Evolutionary conservation across 169 alveolate species (phyloP).

Genomic region (Toxoplasma gondii): DNA sequence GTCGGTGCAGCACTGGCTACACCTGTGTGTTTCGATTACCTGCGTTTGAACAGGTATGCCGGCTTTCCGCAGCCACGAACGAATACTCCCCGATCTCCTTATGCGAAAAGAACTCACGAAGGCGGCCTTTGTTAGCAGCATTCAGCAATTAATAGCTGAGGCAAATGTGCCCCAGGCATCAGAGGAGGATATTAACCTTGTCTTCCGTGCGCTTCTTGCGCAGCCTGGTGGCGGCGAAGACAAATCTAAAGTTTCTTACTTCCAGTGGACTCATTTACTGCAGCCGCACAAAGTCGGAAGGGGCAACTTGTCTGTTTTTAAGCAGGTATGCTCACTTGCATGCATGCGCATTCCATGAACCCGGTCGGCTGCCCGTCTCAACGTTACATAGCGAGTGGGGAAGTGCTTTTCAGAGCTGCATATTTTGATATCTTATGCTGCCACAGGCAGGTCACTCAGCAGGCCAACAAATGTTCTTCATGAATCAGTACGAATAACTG

Average conservation of each 20-base stretch:
- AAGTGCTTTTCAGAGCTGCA: too few species aligned
- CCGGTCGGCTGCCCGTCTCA: too few species aligned
- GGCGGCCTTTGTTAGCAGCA: not conserved
- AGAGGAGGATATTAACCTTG: not conserved
- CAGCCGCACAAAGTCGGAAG: slow-evolving; percentile 28
- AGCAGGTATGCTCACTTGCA: not conserved
- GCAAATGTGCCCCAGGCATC: not conserved
- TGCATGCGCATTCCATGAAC: not conserved
- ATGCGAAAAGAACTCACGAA: not conserved
- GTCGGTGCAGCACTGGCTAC: too few species aligned
- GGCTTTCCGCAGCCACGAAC: not conserved
- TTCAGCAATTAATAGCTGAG: not conserved
- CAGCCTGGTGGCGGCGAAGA: slow-evolving; percentile 38
- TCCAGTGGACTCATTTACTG: slow-evolving; percentile 30
- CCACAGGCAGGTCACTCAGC: too few species aligned
- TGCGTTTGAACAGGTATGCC: not conserved
- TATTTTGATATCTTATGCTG: too few species aligned
- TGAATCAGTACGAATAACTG: too few species aligned
- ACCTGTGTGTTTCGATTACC: not conserved
- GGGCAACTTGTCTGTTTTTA: not conserved
- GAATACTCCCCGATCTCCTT: not conserved
- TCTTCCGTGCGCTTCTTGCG: not conserved
- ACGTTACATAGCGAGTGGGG: too few species aligned
- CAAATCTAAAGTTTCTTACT: not conserved
- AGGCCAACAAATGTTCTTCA: too few species aligned